phyloP scores from a whole-genome alignment of 1,284 basidiomycete species.

The Hemileia vastatrix region DNA sequence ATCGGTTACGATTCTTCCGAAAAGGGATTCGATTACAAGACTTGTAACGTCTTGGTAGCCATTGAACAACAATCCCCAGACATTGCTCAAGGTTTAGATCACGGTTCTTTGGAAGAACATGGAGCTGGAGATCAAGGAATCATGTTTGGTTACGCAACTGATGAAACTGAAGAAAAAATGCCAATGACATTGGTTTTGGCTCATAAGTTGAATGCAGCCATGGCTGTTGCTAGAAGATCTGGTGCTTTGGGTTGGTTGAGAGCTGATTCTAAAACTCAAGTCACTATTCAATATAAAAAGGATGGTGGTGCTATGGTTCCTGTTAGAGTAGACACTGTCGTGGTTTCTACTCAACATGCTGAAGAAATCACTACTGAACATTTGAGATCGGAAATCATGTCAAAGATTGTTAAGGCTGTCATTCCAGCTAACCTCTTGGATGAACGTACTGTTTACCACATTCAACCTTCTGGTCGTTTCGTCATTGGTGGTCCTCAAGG shows the following conservation, averaged over 20 bases:
- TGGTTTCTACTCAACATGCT: conserved; percentile 95
- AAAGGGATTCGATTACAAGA: conserved; percentile 99
- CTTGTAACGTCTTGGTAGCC: conserved; percentile 80
- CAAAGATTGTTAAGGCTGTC: conserved; percentile 89
- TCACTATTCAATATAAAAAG: conserved; percentile 99
- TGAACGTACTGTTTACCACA: conserved; percentile 87
- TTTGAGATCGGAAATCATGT: conserved; percentile 75
- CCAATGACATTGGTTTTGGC: conserved; percentile 91
- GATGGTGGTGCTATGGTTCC: conserved; percentile 79
- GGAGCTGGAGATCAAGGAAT: conserved; percentile 99
- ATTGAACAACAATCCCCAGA: conserved; percentile 99
- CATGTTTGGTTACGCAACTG: conserved; percentile 99
- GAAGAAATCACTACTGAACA: conserved; percentile 91
- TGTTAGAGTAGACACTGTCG: conserved; percentile 92
- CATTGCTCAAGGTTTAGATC: conserved; percentile 97
- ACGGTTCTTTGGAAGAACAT: conserved; percentile 83
- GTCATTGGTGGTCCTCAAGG: conserved; percentile 99
- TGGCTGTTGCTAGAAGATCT: conserved; percentile 81
- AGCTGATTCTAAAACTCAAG: conserved; percentile 98
- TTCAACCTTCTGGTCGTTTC: conserved; percentile 98
- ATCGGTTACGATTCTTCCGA: conserved; percentile 96
- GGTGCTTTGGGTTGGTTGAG: conserved; percentile 82
- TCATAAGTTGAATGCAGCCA: conserved; percentile 93
- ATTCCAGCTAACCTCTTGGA: conserved; percentile 89
- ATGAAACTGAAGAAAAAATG: conserved; percentile 97